Base-by-base conservation (phyloP, 2,329 filamentous ascomycete species). In the Epichloe elymi region DNA sequence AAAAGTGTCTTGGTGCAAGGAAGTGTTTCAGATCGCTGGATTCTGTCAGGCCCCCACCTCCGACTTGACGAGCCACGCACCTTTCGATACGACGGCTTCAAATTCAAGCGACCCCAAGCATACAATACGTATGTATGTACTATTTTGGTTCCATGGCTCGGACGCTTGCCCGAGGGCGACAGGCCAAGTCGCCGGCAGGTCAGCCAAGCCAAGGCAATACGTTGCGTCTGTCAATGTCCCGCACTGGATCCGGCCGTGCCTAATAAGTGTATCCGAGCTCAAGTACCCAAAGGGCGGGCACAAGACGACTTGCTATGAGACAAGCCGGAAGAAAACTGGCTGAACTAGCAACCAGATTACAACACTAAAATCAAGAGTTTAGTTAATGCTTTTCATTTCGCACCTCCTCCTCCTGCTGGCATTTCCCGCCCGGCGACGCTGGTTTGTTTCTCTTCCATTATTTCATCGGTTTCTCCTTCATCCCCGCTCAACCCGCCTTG, bases 11-110 rank as follows among this genome's bases (percentile, higher is more conserved):
- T 57, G 51, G 53, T 48, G 52, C 53, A 50, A 54, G 49, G 50
- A 43, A 36, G 35, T 47, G 57, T 59, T 59, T 59, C 57, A 59
- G 54, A 55, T 57, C 47, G 39, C 49, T 50, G 53, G 42, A 35
- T 39, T 5, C 12, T 14, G 5, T 49, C n/a, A 19, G 45, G 33
- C 36, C 3, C 23, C 30, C 30, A 30, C 30, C 30, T 30, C 30
- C 30, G 30, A 30, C 30, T 30, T 30, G 30, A 37, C 19, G 38
- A 40, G 37, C 37, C 19, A 17, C n/a, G 46, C 36, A 19, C n/a
- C 36, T 10, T 8, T 26, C n/a, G 35, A 23, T 30, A 11, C 30
- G 30, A 30, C 30, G 7, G 7, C 30, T 30, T 30, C 30, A 30
- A 0, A 11, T 11, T 11, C 30, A 30, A 30, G 30, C 10, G 30